Conservation (phyloP, 352 stramenopile genomes). For the Pythium phragmiticola region DNA sequence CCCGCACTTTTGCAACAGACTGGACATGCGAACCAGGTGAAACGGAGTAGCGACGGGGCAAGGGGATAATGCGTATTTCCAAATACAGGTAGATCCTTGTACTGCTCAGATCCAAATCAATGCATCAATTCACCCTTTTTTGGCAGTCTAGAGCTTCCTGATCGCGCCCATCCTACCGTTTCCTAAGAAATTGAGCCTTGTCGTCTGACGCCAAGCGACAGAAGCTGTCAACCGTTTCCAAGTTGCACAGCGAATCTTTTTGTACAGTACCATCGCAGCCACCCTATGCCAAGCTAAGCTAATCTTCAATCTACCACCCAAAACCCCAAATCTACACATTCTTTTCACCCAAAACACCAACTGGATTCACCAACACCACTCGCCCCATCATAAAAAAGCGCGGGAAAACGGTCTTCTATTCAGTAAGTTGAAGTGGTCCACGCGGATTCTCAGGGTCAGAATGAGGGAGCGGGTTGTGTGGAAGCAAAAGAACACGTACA, state of each 20-base stretch:
- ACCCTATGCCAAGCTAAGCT: constrained; percentile 7
- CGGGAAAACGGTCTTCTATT: constrained; percentile 15
- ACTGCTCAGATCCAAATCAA: too few relatives aligned
- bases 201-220: constrained; percentile 4
- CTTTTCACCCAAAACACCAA: constrained; percentile 15
- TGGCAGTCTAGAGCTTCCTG: not conserved
- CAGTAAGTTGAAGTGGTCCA: constrained; percentile 18
- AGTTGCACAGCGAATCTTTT: not conserved
- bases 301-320: not conserved
- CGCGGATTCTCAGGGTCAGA: not conserved
- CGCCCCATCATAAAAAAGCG: constrained; percentile 7
- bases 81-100: too few relatives aligned
- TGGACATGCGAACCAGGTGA: constrained; percentile 4
- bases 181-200: too few relatives aligned
- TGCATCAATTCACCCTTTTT: not conserved
- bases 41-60: not conserved
- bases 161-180: too few relatives aligned
- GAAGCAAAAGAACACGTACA: not conserved
- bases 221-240: constrained; percentile 16
- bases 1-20: not conserved
- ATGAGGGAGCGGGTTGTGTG: not conserved
- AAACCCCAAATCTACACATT: not conserved
- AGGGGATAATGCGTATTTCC: not conserved
- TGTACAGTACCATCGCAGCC: not conserved
- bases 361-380: not conserved